Evolutionary conservation across 1,284 basidiomycete genomes (phyloP), one percentile per base, ranked within the genome.

Genomic region (Phlebopus sp.): DNA sequence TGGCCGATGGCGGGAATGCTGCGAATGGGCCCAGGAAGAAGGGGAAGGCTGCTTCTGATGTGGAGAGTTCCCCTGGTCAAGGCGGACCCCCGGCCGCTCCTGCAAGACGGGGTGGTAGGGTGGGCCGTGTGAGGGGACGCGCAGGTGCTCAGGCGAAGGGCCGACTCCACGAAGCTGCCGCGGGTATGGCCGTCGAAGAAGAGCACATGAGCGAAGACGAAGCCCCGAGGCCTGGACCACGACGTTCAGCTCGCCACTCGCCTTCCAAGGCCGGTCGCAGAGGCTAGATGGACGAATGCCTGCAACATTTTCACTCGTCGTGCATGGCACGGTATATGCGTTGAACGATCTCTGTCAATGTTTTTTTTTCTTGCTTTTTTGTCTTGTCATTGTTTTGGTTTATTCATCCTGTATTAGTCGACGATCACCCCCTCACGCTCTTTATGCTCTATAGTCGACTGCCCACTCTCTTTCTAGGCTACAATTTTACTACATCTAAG

Each of bases 171-270:
- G 64, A 67, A 31, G 59, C 51, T n/a, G 64, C 49, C 17, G 51
- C 7, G 21, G 64, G 27, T 2, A 62, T 64, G 66, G 35, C 46
- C 2, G 53, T 67, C n/a, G 63, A 62, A 25, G 66, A 64, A 32
- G 64, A 64, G n/a, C 60, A 65, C 27, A 30, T 50, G 42, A 44
- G 55, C 11, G 66, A 68, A 3, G 55, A 43, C 2, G 51, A 54
- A n/a, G 55, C 59, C 4, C 52, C 64, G 1, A 52, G 19, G 10
- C 43, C 9, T 25, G 32, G 35, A 34, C 59, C 57, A 15, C 55
- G 62, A 46, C 55, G 64, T 15, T 64, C 61, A 18, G 18, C 59
- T 4, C 62, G 64, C n/a, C 42, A 55, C 5, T 37, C 60, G 2
- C 58, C 62, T 6, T 46, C 52, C 48, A 63, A 55, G 45, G 51